Percentiles rank a stretch among this genome's conserved stretches.
These are phyloP conservation scores for Thielaviopsis musarum DNA, from an alignment of 2,329 filamentous ascomycete species.

Conservation along the genomic window DNA sequence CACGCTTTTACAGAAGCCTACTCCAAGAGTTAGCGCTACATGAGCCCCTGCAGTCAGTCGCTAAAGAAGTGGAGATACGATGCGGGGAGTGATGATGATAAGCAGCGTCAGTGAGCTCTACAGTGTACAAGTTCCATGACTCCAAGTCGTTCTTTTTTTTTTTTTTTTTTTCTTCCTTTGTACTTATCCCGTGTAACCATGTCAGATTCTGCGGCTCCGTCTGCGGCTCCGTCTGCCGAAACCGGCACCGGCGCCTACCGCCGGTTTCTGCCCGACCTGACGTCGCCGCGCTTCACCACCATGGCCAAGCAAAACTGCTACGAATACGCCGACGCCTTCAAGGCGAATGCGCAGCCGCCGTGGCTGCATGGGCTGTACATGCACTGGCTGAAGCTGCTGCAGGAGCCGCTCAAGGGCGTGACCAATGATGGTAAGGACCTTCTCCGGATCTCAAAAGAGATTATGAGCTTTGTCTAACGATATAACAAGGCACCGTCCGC, in stretches of 20 bases:
- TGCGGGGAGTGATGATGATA: no score
- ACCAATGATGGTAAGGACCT: constrained; percentile 42
- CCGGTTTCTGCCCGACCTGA: constrained; percentile 40
- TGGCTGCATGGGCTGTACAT: constrained; percentile 47
- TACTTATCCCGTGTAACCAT: not conserved
- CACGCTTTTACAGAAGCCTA: no score
- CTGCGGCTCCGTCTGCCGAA: not conserved
- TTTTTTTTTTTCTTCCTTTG: not conserved
- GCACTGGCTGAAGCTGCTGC: constrained; percentile 40
- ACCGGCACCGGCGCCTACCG: constrained; percentile 10
- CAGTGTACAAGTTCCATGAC: no score
- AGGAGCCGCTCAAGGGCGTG: constrained; percentile 54
- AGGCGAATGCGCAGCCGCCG: constrained; percentile 40
- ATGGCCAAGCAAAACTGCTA: constrained; percentile 46
- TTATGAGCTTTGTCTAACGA: not conserved
- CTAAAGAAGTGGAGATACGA: no score
- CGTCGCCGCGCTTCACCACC: constrained; percentile 40
- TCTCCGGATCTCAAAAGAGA: no score
- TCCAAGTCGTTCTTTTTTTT: no score
- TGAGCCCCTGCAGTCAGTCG: no score
- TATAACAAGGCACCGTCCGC: constrained; percentile 28
- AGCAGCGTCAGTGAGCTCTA: no score
- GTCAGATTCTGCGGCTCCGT: no score
- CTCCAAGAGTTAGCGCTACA: no score
- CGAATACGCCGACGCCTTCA: constrained; percentile 44